These are phyloP conservation scores for Microcyclospora tardicrescens DNA, from an alignment of 2,329 filamentous ascomycete species.

Conservation along the genomic window DNA sequence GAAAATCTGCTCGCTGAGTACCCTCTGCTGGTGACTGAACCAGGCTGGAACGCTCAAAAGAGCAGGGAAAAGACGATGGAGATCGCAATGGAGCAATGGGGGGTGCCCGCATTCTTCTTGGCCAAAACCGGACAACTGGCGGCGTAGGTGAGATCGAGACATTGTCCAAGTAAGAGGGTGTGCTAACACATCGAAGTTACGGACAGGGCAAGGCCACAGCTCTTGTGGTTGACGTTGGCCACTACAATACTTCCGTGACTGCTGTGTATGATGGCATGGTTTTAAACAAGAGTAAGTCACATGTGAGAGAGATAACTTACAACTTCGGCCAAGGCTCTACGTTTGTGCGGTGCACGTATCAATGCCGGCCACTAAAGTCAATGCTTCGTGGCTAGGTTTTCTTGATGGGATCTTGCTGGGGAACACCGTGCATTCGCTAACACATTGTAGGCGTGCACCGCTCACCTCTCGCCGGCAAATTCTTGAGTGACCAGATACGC, in stretches of 20 bases:
- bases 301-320: not conserved
- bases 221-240: conserved; percentile 82
- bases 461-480: conserved; percentile 76
- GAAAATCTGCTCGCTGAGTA: conserved; percentile 78
- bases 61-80: conserved; percentile 88
- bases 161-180: not conserved
- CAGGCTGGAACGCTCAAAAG: conserved; percentile 81
- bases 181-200: conserved; percentile 40
- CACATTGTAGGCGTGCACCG: conserved; percentile 53
- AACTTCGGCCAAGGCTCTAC: not conserved
- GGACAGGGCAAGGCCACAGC: conserved; percentile 87
- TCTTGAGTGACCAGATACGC: conserved; percentile 79
- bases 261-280: conserved; percentile 92
- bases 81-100: conserved; percentile 95
- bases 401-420: no score
- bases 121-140: conserved; percentile 79
- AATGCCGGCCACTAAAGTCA: not conserved
- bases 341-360: no score
- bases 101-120: conserved; percentile 86
- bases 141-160: conserved; percentile 37
- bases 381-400: no score
- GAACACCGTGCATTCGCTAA: not conserved
- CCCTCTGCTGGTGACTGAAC: conserved; percentile 85
- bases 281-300: conserved; percentile 52
- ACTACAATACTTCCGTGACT: conserved; percentile 75